Conservation (phyloP, 306 rosid genomes). For the Glycine latifolia region DNA sequence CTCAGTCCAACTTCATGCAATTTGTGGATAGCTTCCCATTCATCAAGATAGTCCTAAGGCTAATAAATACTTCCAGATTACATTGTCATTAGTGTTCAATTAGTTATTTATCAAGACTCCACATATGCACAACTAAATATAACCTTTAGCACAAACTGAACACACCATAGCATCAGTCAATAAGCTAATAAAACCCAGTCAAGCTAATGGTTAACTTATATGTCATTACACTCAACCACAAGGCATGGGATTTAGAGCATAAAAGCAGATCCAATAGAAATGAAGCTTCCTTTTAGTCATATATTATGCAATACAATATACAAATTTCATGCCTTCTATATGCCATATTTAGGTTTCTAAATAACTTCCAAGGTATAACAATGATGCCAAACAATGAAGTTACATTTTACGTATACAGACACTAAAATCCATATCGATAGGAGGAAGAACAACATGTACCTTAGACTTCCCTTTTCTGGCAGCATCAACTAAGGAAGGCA, state of each 20-base stretch:
- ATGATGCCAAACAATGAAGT: not conserved
- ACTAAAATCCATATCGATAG: conserved; percentile 6
- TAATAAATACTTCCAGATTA: conserved; percentile 11
- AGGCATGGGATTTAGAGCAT: not conserved
- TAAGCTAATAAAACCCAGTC: not conserved
- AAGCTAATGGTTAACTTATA: not conserved
- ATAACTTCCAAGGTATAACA: not conserved
- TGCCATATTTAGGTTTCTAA: not conserved
- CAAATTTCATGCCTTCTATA: not conserved
- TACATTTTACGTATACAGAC: not conserved
- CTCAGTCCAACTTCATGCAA: conserved; percentile 36
- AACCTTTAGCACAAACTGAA: not conserved
- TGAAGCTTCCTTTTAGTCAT: conserved; percentile 1
- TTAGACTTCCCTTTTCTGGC: conserved; percentile 94
- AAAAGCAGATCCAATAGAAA: not conserved
- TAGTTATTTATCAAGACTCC: conserved; percentile 8
- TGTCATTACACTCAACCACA: conserved; percentile 30
- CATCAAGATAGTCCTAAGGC: conserved; percentile 1
- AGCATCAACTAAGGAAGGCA: conserved; percentile 78
- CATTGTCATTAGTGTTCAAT: conserved; percentile 2
- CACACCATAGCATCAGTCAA: conserved; percentile 25
- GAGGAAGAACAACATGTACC: conserved; percentile 55
- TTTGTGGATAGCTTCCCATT: conserved; percentile 36
- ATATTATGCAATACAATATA: not conserved
- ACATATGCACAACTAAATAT: not conserved